These are phyloP conservation scores for Nakataea oryzae DNA, from an alignment of 2,329 filamentous ascomycete species.

Conservation along the genomic window DNA sequence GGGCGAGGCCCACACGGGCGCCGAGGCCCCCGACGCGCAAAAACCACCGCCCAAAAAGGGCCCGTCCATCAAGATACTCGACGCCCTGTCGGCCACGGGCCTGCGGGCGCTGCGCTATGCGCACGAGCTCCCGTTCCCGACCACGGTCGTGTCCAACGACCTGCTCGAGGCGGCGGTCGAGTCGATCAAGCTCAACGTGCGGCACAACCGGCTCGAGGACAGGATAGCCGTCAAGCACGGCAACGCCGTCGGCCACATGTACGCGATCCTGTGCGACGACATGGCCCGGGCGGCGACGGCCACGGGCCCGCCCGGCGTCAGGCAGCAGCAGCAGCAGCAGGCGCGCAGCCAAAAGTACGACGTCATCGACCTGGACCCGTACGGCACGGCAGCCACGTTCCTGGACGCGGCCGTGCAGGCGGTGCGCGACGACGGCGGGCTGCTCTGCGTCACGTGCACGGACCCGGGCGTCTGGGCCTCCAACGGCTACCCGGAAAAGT, in stretches of 20 bases:
- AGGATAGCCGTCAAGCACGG: conserved; percentile 65
- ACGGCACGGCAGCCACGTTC: conserved; percentile 87
- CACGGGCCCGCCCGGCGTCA: background rate
- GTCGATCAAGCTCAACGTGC: conserved; percentile 74
- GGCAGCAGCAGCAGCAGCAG: conserved; percentile 21
- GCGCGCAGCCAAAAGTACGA: conserved; percentile 56
- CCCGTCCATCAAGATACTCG: conserved; percentile 69
- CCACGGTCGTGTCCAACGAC: conserved; percentile 81
- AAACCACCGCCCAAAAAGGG: conserved; percentile 15
- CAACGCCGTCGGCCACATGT: conserved; percentile 90
- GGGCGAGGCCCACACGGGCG: conserved; percentile 4
- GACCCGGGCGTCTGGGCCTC: conserved; percentile 94
- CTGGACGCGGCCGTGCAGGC: conserved; percentile 84
- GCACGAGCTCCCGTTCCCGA: conserved; percentile 78
- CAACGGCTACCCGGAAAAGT: conserved; percentile 87
- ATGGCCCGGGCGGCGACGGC: conserved; percentile 23
- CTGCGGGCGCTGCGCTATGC: conserved; percentile 85
- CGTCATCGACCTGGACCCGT: conserved; percentile 93
- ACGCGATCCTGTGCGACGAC: conserved; percentile 51
- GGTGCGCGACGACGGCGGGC: conserved; percentile 71
- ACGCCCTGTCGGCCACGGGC: conserved; percentile 89
- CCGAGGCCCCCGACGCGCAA: conserved; percentile 7
- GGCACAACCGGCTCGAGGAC: conserved; percentile 65
- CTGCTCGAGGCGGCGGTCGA: conserved; percentile 66
- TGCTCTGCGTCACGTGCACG: conserved; percentile 92